Evolutionary conservation across 2,329 filamentous ascomycete genomes (phyloP), one percentile per base, ranked within the genome.

Genomic region (Fusarium gaditjirri): DNA sequence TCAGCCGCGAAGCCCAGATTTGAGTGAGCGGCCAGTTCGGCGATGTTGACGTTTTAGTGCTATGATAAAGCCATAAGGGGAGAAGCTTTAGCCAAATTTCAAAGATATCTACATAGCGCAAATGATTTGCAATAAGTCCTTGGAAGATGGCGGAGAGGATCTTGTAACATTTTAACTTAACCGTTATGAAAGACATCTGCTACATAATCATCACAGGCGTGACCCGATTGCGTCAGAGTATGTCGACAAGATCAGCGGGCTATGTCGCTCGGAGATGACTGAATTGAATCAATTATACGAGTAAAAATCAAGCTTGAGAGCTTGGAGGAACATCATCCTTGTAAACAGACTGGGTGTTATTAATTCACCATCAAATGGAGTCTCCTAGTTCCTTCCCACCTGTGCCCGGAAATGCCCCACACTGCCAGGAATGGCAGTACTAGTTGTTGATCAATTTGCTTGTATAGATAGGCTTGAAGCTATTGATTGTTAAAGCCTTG

Each of bases 181-280:
- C 10, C 5, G 0, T 1, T 17, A n/a, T 4, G 9, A n/a, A n/a
- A 12, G 21, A 3, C 27, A 31, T n/a, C 2, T 31, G 0, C 3
- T 31, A n/a, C 10, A 16, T 13, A 7, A 13, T 47, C 16, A 31
- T 6, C 11, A 23, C 8, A 23, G 6, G 21, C 3, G 7, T 17
- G 7, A 4, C 19, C 7, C 13, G 8, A 3, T 8, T n/a, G 14
- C 10, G 10, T 14, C 31, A 33, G 21, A 23, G 21, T 19, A 33
- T 23, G 5, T 19, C 11, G 8, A 33, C 21, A 4, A 13, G 21
- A 13, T 8, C 1, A 17, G 8, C 1, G 3, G 27, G 21, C 21
- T 7, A 4, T 31, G 5, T 4, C n/a, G 21, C 17, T 17, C 31
- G 5, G 3, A 19, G 29, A 25, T 16, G n/a, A 6, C 6, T 0